These are phyloP conservation scores for Exophiala bonariae DNA, from an alignment of 2,329 filamentous ascomycete species.

Conservation along the genomic window DNA sequence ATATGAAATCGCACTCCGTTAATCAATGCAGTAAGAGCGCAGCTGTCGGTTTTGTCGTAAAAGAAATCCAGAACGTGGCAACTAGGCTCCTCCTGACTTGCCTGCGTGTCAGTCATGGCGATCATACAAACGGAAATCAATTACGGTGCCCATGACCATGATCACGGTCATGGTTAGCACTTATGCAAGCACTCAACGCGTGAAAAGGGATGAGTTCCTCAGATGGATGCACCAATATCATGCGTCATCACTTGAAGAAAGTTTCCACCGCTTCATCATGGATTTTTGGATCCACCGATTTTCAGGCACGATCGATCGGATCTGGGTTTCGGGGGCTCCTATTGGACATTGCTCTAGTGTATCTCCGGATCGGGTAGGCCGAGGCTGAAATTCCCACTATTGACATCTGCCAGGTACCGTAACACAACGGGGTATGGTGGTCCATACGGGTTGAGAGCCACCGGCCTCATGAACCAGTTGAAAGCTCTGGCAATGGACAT, in stretches of 20 bases:
- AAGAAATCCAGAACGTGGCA: constrained; percentile 15
- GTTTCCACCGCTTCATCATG: not conserved
- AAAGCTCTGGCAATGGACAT: no score
- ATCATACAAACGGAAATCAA: not conserved
- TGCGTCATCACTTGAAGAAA: not conserved
- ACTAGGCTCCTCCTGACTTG: not conserved
- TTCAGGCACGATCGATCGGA: constrained; percentile 1
- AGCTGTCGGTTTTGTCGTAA: constrained; percentile 9
- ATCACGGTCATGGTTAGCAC: not conserved
- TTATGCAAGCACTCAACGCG: not conserved
- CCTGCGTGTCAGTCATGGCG: not conserved
- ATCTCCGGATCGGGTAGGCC: not conserved
- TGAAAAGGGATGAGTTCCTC: no score
- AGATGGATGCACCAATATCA: not conserved
- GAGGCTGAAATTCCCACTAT: not conserved
- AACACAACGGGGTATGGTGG: no score
- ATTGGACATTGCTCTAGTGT: not conserved
- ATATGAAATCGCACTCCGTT: constrained; percentile 13
- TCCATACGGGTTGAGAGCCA: no score
- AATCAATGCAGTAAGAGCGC: constrained; percentile 8
- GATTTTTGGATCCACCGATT: not conserved
- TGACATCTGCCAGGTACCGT: not conserved
- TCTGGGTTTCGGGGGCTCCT: no score
- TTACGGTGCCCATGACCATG: not conserved
- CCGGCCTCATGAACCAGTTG: no score